Evolutionary conservation across 345 rosid species (phyloP), one percentile per base, ranked within the genome.

Genomic region (Hibiscus syriacus): DNA sequence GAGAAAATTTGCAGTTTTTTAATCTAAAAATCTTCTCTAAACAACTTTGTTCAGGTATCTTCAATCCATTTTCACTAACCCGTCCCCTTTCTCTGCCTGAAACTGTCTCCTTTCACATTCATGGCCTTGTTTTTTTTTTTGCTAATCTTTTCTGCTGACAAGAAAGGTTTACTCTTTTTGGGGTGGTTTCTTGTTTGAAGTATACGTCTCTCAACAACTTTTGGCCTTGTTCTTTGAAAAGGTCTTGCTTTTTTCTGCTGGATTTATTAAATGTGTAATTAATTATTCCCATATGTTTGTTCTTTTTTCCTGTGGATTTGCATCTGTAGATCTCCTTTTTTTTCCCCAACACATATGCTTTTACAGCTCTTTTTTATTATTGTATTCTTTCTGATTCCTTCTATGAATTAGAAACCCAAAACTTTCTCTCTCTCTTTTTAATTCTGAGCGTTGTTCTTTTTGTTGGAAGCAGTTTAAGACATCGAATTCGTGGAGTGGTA

Each of bases 221-320:
- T 41, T 43, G 7, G 22, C 32, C 6, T 20, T 12, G 49, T 38
- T 60, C 43, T 0, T 27, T 65, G 3, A 27, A 48, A 65, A 46
- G 12, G 45, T 50, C n/a, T 32, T 50, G 10, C 70, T 49, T 20
- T 50, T 64, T 64, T 10, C 1, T 9, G 45, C 17, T 50, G 69
- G 58, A 48, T 46, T 48, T 66, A 11, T 66, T 49, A 43, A 5
- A 29, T 34, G 45, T 50, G 6, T 43, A 46, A 26, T 29, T 65
- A 65, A 17, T 48, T 26, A 6, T 65, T 27, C 30, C 2, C 41
- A 38, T 38, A 3, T 38, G 0, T 1, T 34, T 34, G 11, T 60
- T 38, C 46, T 34, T 59, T 25, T 64, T 65, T n/a, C 13, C 10
- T 38, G 30, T 66, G 12, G 69, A 66, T 66, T 49, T 22, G 46